Conservation (phyloP, 345 rosid species). For the Litchi chinensis region DNA sequence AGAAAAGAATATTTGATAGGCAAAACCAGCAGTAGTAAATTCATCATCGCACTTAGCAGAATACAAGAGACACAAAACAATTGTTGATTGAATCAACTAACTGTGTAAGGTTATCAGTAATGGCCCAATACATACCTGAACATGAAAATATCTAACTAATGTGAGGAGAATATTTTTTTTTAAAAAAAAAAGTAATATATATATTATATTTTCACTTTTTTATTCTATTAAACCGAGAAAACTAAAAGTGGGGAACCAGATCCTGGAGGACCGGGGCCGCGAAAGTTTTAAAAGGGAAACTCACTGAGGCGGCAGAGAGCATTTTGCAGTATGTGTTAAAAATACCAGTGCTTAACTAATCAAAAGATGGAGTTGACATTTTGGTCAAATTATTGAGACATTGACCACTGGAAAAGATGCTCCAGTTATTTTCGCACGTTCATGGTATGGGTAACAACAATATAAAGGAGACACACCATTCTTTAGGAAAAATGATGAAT, state of each 20-base stretch:
- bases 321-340: neutral
- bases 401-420: conserved; percentile 14
- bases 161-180: too few relatives aligned
- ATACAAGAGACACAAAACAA: too few relatives aligned
- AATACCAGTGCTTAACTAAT: neutral
- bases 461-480: too few relatives aligned
- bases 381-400: neutral
- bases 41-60: neutral
- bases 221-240: neutral
- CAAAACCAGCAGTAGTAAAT: neutral
- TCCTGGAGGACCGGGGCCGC: neutral
- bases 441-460: neutral
- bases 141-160: neutral
- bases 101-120: neutral
- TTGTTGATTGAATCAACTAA: neutral
- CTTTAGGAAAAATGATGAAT: too few relatives aligned
- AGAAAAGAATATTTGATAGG: neutral
- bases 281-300: neutral
- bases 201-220: too few relatives aligned
- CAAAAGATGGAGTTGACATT: neutral
- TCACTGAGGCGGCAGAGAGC: neutral
- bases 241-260: neutral
- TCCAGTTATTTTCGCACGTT: neutral
- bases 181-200: neutral
- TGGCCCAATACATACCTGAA: neutral